Base-by-base conservation (phyloP, 257 asterid genomes). In the Eustoma russellianum region DNA sequence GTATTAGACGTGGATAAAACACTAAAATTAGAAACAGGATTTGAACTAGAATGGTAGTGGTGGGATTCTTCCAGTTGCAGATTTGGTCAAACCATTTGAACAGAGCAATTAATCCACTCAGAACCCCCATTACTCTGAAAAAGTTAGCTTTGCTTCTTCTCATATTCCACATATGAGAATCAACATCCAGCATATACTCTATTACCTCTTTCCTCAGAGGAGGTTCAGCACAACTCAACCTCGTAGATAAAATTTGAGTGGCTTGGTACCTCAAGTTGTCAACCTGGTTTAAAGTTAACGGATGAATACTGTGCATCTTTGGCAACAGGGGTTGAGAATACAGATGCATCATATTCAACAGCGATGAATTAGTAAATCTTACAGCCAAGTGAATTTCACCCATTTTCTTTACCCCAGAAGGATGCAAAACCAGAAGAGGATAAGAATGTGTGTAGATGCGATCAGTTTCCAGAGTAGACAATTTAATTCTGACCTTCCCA, bases 101-200 rank as follows among this genome's bases (percentile, higher is more conserved):
- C 11, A 77, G 55, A n/a, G 83, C 63, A 55, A 72, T 62, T 18
- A 73, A 1, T 51, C 78, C 83, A 54, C 76, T 48, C 2, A 77
- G 15, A 57, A 77, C 76, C 17, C 74, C 70, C 83, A 77, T 77
- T 15, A 77, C 72, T 59, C 83, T 66, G 52, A 68, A 69, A 50
- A 77, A 77, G 67, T 77, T 77, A 0, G 83, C 83, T 62, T 77
- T 77, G 68, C 83, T 77, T 66, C 79, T 66, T 70, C 83, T 66
- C 76, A 77, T 69, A 49, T 79, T 77, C 79, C 79, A 77, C 83
- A 77, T 72, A 63, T 77, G 83, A 40, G 73, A 77, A 17, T 73
- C 71, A 14, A 77, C 83, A 35, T 77, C 83, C 49, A 77, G 63
- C 83, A 77, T 69, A 53, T 77, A 75, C 65, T 75, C 81, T 38